Evolutionary conservation across 2,329 filamentous ascomycete species (phyloP), one percentile per base, ranked within the genome.

Genomic region (Colletotrichum theobromicola): DNA sequence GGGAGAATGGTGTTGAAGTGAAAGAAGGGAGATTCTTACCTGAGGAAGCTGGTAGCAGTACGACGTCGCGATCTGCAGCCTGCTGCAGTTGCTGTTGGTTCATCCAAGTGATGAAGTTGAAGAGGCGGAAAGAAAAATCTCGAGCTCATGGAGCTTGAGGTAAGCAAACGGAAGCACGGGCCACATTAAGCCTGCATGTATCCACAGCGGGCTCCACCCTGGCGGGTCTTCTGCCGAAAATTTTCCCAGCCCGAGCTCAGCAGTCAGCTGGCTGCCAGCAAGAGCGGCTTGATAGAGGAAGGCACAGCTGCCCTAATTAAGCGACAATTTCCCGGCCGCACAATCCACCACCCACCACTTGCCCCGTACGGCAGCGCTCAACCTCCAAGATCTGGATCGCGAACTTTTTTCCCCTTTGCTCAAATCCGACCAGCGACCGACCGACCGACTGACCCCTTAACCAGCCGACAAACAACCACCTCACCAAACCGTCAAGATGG

Each of bases 401-500:
- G 67, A 77, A 77, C 71, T 77, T 74, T 66, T 70, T 71, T 62
- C 28, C 61, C 69, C 67, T 58, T 50, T 50, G n/a, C 30, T 46
- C 60, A 71, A 75, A 67, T 70, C 64, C 67, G 74, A 67, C 72
- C 75, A 75, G 71, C 72, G 71, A 74, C 71, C 67, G 69, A 73
- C 60, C 57, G 70, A 76, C 67, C 68, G 74, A 75, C 75, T 67
- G 70, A 75, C 61, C 67, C 71, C 66, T 34, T 21, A 50, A 60
- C 67, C 71, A 74, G 71, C 68, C 75, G 75, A 78, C 78, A 75
- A 77, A 77, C 78, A 72, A 75, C 68, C 75, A 68, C 74, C 74
- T 71, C 75, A 72, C 62, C 67, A 74, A 74, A 76, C 85, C 85
- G 86, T 83, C 88, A 94, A 88, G 81, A 98, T 98, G 95, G 95